Base-by-base conservation (phyloP, 441 rosid genomes). In the Bocquillonia castaneifolia region DNA sequence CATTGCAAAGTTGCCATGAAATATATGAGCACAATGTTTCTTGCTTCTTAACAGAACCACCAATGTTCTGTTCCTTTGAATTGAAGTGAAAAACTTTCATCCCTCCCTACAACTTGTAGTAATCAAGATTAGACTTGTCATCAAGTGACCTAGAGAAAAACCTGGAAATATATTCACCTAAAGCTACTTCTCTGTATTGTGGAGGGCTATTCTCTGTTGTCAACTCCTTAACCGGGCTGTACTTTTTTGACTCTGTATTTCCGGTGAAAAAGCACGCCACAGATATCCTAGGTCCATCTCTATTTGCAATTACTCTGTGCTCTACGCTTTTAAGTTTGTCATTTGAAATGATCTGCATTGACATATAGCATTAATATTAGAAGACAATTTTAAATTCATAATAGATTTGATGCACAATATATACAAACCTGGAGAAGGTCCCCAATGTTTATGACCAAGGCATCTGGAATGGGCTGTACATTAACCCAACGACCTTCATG, bases 291-390 rank as follows among this genome's bases (percentile, higher is more conserved):
- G 76, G 67, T 3, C 17, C n/a, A n/a, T n/a, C 63, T n/a, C 59
- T 50, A 29, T 56, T 70, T 8, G 80, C 26, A 8, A 67, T 34
- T 8, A 79, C 79, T 32, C 79, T 72, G 44, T 80, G 77, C 39
- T 45, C 56, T 17, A 40, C 26, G 68, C 83, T 77, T 40, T 51
- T 68, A 65, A 80, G 66, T 61, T 71, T 69, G 75, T 71, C 77
- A 28, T 77, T 76, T 12, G 72, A 56, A 20, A 67, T 29, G 22
- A 78, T 64, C 78, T 77, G 74, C n/a, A 9, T 42, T 28, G 26
- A 26, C 0, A 5, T 13, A 39, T 4, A 18, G 17, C 23, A 37
- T 39, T 3, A 59, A 22, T n/a, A 22, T 5, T 18, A n/a, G n/a
- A n/a, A n/a, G n/a, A n/a, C n/a, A n/a, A n/a, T n/a, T n/a, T n/a